Conservation (phyloP, 805 yeast genomes). For the Wickerhamia fluorescens region DNA sequence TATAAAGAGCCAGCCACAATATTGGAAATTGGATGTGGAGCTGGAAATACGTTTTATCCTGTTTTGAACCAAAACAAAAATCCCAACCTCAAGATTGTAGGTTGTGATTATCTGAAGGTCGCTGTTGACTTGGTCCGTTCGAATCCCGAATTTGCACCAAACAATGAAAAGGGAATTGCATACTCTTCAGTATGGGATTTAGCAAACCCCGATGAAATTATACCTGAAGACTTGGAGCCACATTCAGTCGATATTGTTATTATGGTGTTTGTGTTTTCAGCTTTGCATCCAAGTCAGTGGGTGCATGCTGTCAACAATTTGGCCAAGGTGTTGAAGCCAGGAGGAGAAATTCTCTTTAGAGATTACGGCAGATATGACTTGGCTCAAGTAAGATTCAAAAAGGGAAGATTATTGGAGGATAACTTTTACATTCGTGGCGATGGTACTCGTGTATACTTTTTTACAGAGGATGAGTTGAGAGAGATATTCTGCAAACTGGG, state of each 20-base stretch:
- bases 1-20: constrained; percentile 67
- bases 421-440: constrained; percentile 96
- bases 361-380: constrained; percentile 95
- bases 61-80: constrained; percentile 77
- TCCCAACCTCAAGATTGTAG: constrained; percentile 63
- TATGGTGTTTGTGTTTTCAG: constrained; percentile 93
- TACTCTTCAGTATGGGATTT: constrained; percentile 94
- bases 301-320: constrained; percentile 66
- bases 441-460: constrained; percentile 95
- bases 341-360: constrained; percentile 82
- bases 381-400: constrained; percentile 91
- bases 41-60: constrained; percentile 95
- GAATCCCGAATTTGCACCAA: constrained; percentile 52
- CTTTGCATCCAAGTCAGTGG: constrained; percentile 92
- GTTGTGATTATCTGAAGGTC: constrained; percentile 83
- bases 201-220: constrained; percentile 59
- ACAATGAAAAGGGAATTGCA: constrained; percentile 43
- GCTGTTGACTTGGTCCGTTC: constrained; percentile 82
- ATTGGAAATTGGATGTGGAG: constrained; percentile 96
- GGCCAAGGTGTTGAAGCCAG: constrained; percentile 74
- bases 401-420: constrained; percentile 78
- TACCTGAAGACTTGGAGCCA: constrained; percentile 83
- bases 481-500: constrained; percentile 50
- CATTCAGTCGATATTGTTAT: constrained; percentile 84
- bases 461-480: constrained; percentile 86